phyloP scores from a whole-genome alignment of 208 protist species.

The Acanthamoeba divionensis region DNA sequence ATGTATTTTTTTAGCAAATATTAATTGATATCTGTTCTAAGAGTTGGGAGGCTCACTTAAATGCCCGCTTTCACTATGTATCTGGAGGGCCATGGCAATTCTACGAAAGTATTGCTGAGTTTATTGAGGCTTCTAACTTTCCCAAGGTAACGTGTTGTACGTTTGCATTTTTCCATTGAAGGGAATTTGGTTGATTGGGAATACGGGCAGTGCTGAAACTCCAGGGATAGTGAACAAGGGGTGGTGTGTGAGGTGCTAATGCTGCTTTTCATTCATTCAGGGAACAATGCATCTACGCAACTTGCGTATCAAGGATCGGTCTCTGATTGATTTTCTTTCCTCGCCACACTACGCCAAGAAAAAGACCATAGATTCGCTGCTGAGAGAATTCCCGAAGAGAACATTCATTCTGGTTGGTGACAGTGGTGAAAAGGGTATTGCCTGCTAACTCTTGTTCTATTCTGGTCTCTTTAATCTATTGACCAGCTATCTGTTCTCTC shows the following conservation, averaged over 20 bases:
- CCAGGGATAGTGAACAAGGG: no score
- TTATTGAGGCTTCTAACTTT: background rate
- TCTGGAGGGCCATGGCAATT: constrained; percentile 37
- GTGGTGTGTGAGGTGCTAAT: no score
- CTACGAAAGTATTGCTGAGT: constrained; percentile 2
- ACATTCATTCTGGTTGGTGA: constrained; percentile 52
- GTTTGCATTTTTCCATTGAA: no score
- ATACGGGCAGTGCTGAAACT: no score
- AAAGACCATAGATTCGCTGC: constrained; percentile 4
- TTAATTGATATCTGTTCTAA: background rate
- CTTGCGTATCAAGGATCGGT: constrained; percentile 40
- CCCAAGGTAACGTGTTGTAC: constrained; percentile 41
- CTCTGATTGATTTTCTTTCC: background rate
- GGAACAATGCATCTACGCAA: constrained; percentile 35
- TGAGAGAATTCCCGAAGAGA: constrained; percentile 29
- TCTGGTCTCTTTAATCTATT: no score
- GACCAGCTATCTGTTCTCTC: no score
- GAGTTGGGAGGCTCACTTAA: background rate
- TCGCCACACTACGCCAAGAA: constrained; percentile 51
- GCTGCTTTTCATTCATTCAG: background rate
- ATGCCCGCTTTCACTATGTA: constrained; percentile 39
- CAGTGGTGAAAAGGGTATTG: constrained; percentile 6
- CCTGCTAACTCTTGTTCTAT: background rate
- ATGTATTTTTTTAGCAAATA: background rate
- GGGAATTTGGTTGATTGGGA: no score